Evolutionary conservation across 2,329 filamentous ascomycete genomes (phyloP).

Genomic region (Ophiocordyceps camponoti-saundersi): DNA sequence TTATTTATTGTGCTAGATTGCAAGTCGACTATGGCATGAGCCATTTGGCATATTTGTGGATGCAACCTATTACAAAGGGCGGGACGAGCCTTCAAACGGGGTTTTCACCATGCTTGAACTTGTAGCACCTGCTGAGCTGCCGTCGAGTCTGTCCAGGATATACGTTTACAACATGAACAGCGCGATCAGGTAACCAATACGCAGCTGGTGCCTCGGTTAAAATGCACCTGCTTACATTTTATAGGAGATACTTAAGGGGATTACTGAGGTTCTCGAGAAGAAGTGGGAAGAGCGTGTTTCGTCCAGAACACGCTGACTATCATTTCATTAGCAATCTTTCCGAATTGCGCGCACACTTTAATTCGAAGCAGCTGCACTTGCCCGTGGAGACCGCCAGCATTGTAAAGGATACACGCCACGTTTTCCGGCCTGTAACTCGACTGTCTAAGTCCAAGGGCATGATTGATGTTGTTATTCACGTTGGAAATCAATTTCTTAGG

Average conservation of each 20-base stretch:
- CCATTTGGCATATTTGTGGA: constrained; percentile 52
- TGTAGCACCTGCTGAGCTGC: constrained; percentile 44
- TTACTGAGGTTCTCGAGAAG: constrained; percentile 44
- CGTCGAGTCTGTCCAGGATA: constrained; percentile 39
- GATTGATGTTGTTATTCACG: constrained; percentile 51
- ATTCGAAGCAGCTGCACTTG: constrained; percentile 47
- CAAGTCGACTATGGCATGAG: constrained; percentile 52
- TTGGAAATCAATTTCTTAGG: constrained; percentile 53
- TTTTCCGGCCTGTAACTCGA: constrained; percentile 47
- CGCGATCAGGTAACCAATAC: constrained; percentile 32
- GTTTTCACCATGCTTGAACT: constrained; percentile 46
- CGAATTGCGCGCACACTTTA: constrained; percentile 49
- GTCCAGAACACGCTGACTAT: constrained; percentile 49
- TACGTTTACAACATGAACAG: constrained; percentile 64
- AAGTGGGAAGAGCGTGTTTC: constrained; percentile 41
- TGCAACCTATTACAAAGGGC: constrained; percentile 53
- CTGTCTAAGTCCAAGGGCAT: constrained; percentile 55
- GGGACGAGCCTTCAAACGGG: constrained; percentile 48
- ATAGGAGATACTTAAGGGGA: constrained; percentile 44
- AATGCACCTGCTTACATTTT: neutral
- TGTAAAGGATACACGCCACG: constrained; percentile 46
- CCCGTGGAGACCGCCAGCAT: constrained; percentile 56
- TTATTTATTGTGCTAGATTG: constrained; percentile 28
- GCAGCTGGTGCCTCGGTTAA: constrained; percentile 5
- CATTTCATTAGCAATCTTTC: constrained; percentile 47